phyloP scores from a whole-genome alignment of 208 protist species.

The Novymonas esmeraldas region DNA sequence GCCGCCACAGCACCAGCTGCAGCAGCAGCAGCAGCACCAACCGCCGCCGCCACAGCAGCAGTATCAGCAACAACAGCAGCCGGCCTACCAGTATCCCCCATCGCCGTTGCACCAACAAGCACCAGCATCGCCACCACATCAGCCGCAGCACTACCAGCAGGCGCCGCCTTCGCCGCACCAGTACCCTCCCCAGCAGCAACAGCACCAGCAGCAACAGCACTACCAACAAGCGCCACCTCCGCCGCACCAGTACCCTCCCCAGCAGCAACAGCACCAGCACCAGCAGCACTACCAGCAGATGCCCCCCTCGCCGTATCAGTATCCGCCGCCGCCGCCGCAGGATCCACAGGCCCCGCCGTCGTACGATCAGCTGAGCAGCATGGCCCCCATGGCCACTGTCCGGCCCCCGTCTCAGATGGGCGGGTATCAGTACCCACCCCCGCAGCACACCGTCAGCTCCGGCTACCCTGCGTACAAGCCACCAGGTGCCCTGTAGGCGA shows the following conservation, averaged over 20 bases:
- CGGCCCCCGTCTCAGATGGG: constrained; percentile 10
- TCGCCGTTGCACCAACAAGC: constrained; percentile 20
- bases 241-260: constrained; percentile 5
- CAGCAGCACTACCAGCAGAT: background rate
- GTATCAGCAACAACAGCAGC: constrained; percentile 3
- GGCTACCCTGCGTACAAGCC: constrained; percentile 32
- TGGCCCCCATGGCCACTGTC: background rate
- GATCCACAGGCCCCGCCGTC: constrained; percentile 16
- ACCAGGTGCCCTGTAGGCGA: constrained; percentile 16
- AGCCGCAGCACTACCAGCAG: background rate
- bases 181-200: constrained; percentile 11
- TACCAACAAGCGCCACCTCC: background rate
- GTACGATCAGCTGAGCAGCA: constrained; percentile 28
- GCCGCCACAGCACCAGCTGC: constrained; percentile 3
- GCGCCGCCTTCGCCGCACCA: background rate
- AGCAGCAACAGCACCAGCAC: too few species aligned
- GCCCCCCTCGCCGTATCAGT: background rate
- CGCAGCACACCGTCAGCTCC: background rate
- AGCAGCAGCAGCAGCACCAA: constrained; percentile 1
- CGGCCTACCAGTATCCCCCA: constrained; percentile 21
- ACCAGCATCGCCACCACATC: constrained; percentile 14
- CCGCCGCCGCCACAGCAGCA: background rate
- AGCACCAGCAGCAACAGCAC: constrained; percentile 13
- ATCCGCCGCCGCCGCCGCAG: background rate
- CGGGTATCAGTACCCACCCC: constrained; percentile 28